Percentiles rank a stretch among this genome's conserved stretches.
Evolutionary conservation across 2,329 filamentous ascomycete species (phyloP).

Genomic region (Ilyonectria sp.): DNA sequence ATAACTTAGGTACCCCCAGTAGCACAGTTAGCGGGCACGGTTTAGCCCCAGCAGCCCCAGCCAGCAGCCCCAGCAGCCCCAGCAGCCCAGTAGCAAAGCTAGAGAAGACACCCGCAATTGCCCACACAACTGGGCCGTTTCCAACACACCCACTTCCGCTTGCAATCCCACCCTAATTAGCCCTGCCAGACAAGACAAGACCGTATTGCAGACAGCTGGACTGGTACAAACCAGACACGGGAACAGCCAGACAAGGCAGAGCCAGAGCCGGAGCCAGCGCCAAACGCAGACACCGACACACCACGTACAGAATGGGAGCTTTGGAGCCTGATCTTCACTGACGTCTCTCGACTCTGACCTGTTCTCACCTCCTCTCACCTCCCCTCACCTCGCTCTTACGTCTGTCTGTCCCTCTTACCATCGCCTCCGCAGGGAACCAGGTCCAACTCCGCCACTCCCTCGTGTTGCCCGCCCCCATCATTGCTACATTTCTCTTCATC

Average conservation of each 20-base stretch:
- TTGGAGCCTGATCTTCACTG: constrained; percentile 47
- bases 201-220: not conserved
- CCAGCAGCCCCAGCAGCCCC: too few species aligned
- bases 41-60: too few species aligned
- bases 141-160: not conserved
- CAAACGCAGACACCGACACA: not conserved
- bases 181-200: not conserved
- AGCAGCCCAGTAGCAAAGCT: too few species aligned
- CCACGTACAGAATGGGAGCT: constrained; percentile 33
- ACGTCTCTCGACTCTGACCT: constrained; percentile 34
- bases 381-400: constrained; percentile 10
- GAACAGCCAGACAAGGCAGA: not conserved
- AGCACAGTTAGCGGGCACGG: not conserved
- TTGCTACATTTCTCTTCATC: too few species aligned
- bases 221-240: not conserved
- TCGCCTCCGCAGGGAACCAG: constrained; percentile 10
- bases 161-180: not conserved
- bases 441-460: constrained; percentile 21
- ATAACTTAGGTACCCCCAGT: not conserved
- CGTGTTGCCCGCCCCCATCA: not conserved
- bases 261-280: too few species aligned
- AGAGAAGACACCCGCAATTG: not conserved
- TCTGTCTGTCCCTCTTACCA: constrained; percentile 5
- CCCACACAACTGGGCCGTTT: not conserved
- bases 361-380: constrained; percentile 26